These are phyloP conservation scores for Hanseniaspora guilliermondii DNA, from an alignment of 805 yeast genomes.

Conservation along the genomic window DNA sequence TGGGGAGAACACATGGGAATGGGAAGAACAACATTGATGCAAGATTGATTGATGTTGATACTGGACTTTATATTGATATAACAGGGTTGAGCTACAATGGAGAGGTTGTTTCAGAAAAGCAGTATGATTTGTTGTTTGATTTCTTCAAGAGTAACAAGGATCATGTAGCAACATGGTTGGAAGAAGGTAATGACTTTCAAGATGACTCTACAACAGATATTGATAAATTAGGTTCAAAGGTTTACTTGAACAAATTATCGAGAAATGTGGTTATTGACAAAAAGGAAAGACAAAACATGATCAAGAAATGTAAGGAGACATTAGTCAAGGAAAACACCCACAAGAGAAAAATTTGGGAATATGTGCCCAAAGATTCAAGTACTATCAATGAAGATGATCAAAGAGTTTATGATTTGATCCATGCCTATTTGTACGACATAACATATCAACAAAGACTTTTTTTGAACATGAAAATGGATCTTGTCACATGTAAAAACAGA, in stretches of 20 bases:
- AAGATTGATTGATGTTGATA: conserved; percentile 55
- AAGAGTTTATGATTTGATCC: neutral
- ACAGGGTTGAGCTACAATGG: conserved; percentile 43
- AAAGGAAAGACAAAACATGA: neutral
- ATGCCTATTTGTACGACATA: conserved; percentile 8
- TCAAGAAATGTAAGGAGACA: neutral
- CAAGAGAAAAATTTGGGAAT: conserved; percentile 13
- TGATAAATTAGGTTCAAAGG: neutral
- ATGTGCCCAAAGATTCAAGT: neutral
- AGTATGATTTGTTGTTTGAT: neutral
- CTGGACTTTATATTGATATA: conserved; percentile 61
- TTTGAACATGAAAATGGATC: conserved; percentile 23
- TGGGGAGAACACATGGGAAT: conserved; percentile 45
- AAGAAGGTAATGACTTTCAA: neutral
- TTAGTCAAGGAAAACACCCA: neutral
- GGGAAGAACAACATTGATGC: conserved; percentile 60
- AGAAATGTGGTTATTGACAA: neutral
- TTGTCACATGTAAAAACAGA: conserved; percentile 47
- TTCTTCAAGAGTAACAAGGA: neutral
- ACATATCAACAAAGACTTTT: conserved; percentile 28
- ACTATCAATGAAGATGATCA: neutral
- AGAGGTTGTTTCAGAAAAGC: conserved; percentile 14
- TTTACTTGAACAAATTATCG: neutral
- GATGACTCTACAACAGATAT: neutral
- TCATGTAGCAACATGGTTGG: neutral